phyloP scores from a whole-genome alignment of 108 stramenopile genomes.

The Licmophora abbreviata region DNA sequence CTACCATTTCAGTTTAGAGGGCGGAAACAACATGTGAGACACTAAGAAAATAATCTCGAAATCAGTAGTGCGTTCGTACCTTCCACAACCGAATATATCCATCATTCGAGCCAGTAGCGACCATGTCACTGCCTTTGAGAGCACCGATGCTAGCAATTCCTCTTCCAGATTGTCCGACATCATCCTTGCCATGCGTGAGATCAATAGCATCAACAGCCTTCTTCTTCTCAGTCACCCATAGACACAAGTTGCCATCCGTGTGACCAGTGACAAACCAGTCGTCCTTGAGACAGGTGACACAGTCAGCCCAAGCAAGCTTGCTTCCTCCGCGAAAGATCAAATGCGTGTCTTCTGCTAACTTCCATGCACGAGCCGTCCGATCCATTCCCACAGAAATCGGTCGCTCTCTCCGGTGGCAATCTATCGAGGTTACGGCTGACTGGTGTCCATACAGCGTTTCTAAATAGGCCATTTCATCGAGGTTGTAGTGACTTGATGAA shows the following conservation, averaged over 20 bases:
- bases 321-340: conserved; percentile 87
- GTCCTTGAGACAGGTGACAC: conserved; percentile 70
- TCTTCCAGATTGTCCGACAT: conserved; percentile 22
- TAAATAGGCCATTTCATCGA: conserved; percentile 90
- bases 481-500: conserved; percentile 82
- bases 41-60: neutral
- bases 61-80: conserved; percentile 21
- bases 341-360: conserved; percentile 95
- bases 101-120: conserved; percentile 79
- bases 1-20: conserved; percentile 9
- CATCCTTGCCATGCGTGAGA: conserved; percentile 46
- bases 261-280: conserved; percentile 93
- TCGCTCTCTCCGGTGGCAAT: conserved; percentile 79
- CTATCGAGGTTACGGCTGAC: conserved; percentile 75
- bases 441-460: conserved; percentile 99
- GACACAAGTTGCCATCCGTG: conserved; percentile 62
- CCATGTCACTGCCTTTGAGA: conserved; percentile 63
- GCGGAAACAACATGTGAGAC: neutral
- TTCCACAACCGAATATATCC: conserved; percentile 85
- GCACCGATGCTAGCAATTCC: conserved; percentile 46
- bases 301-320: conserved; percentile 64
- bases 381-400: conserved; percentile 85
- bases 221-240: conserved; percentile 94
- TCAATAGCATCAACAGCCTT: conserved; percentile 64
- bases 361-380: conserved; percentile 93